Base-by-base conservation (phyloP, 108 stramenopile species). In the Schizochytrium sp. region DNA sequence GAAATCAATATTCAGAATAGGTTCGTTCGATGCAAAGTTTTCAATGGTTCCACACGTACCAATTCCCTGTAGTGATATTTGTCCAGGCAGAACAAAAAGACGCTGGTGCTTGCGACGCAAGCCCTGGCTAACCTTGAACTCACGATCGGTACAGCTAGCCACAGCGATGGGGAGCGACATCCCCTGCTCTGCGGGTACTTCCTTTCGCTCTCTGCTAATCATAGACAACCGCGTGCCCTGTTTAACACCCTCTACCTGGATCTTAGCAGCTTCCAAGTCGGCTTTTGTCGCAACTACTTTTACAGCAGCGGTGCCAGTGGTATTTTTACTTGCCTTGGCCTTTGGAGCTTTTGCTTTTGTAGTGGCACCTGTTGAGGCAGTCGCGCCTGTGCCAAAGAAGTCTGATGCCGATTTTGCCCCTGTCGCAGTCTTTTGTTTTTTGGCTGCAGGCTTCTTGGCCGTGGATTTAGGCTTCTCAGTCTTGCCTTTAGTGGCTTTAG, bases 121-220 rank as follows among this genome's bases (percentile, higher is more conserved):
- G 76, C 28, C 55, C 76, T 83, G 47, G 47, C 53, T 83, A 47
- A 83, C 76, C 53, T 83, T 83, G 76, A 83, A 55, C 47, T 83
- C 76, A 1, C 50, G 50, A 55, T 83, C 55, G 47, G 28, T 40
- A 28, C 76, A 83, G 15, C n/a, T 40, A 13, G 53, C 76, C 10
- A 49, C 47, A 49, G 76, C 76, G 10, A n/a, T 47, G 50, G 76
- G 76, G 28, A 83, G 28, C 47, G 76, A 55, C 76, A 83, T 5
- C 28, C 76, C 76, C 50, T 55, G 17, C 10, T 7, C 40, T 49
- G 5, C 28, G 28, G 13, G 15, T 5, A 55, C 0, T 5, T n/a
- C 47, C 7, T 10, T 53, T 13, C 76, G 50, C 13, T 83, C 76
- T 53, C 40, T 10, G 50, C 2, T 49, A 47, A 83, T 83, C 76